Conservation (phyloP, 345 rosid genomes). For the Syzygium oleosum region DNA sequence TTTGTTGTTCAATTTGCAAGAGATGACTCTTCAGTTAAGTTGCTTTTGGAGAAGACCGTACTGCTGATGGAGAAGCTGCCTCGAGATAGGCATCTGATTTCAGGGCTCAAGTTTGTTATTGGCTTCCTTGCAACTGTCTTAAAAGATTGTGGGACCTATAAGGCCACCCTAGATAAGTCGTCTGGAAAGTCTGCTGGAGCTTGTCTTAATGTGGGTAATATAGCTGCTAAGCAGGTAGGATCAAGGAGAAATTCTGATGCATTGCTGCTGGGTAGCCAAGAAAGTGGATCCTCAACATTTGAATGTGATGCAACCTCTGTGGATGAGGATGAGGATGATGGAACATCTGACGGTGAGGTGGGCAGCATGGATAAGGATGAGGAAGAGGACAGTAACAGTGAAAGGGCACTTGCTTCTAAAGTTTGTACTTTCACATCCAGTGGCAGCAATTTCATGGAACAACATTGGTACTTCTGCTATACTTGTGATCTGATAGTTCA, state of each 20-base stretch:
- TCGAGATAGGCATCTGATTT: constrained; percentile 55
- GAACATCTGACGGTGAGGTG: constrained; percentile 97
- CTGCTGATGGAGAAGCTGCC: constrained; percentile 71
- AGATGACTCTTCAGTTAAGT: constrained; percentile 51
- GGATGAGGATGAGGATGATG: constrained; percentile 99
- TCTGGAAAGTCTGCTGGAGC: constrained; percentile 43
- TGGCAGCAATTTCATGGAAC: constrained; percentile 99
- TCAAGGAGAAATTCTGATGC: constrained; percentile 63
- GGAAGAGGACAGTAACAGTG: constrained; percentile 85
- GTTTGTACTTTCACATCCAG: constrained; percentile 98
- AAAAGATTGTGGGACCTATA: constrained; percentile 49
- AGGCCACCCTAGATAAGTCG: constrained; percentile 32
- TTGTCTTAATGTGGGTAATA: constrained; percentile 29
- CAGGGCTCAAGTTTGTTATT: constrained; percentile 76
- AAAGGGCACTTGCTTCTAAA: constrained; percentile 83
- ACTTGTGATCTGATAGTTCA: constrained; percentile 97
- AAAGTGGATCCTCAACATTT: constrained; percentile 57
- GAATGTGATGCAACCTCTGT: constrained; percentile 95
- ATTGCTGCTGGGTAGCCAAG: constrained; percentile 58
- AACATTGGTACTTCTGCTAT: constrained; percentile 99
- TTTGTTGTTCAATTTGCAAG: constrained; percentile 72
- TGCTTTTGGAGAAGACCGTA: constrained; percentile 60
- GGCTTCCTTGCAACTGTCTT: constrained; percentile 70
- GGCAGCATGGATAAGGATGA: constrained; percentile 97
- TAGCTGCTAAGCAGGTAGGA: constrained; percentile 53